A percentile compares a stretch with the other conserved stretches of the same genome.
phyloP scores from a whole-genome alignment of 345 rosid genomes.

The Eutrema japonicum region DNA sequence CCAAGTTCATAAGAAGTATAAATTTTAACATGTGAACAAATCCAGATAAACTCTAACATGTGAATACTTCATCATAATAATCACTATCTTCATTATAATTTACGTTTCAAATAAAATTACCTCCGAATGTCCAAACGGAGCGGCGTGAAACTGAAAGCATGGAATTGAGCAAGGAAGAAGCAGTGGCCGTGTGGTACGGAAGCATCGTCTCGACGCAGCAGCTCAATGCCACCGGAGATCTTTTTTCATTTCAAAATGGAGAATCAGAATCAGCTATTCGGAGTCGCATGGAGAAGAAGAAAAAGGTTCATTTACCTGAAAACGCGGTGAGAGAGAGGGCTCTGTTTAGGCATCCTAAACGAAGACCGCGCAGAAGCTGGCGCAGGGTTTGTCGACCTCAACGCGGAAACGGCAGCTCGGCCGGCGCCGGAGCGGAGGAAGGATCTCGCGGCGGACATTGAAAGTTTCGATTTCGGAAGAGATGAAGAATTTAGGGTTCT shows the following conservation, averaged over 20 bases:
- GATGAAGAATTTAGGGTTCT: neutral
- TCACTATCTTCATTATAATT: too few relatives aligned
- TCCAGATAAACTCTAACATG: too few relatives aligned
- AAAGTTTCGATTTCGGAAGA: neutral
- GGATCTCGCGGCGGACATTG: slow-evolving; percentile 76
- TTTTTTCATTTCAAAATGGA: slow-evolving; percentile 29
- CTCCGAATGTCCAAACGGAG: slow-evolving; percentile 67
- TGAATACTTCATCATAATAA: too few relatives aligned
- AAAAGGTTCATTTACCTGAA: slow-evolving; percentile 56
- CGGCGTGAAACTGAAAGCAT: slow-evolving; percentile 73
- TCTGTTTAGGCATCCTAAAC: slow-evolving; percentile 53
- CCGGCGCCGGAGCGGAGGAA: slow-evolving; percentile 61
- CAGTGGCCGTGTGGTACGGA: slow-evolving; percentile 87
- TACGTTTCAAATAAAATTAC: slow-evolving; percentile 21
- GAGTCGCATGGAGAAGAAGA: neutral
- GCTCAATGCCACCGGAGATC: slow-evolving; percentile 83
- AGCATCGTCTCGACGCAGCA: slow-evolving; percentile 75
- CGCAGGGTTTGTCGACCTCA: slow-evolving; percentile 45
- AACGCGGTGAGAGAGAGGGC: slow-evolving; percentile 54
- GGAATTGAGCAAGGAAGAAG: slow-evolving; percentile 84
- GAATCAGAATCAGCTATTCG: slow-evolving; percentile 2
- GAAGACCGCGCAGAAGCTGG: slow-evolving; percentile 50
- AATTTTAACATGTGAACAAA: too few relatives aligned
- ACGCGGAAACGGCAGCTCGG: slow-evolving; percentile 38
- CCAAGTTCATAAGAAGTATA: too few relatives aligned